A percentile compares a stretch with the other conserved stretches of the same genome.
Evolutionary conservation across 2,329 filamentous ascomycete species (phyloP).

Genomic region (Verticillium zaregamsianum): DNA sequence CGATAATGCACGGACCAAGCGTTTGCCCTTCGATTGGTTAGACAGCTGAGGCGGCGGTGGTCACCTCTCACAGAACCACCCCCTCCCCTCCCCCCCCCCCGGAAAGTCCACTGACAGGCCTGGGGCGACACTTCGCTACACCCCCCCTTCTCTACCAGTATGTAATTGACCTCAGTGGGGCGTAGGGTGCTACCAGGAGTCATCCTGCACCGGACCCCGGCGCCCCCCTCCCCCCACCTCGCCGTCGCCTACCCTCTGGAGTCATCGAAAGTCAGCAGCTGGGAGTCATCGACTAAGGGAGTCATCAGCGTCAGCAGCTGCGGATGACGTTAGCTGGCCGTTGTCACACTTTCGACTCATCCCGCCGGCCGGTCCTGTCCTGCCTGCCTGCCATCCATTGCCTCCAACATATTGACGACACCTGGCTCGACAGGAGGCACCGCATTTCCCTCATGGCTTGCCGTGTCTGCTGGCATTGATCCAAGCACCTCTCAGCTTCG

Average conservation of each 20-base stretch:
- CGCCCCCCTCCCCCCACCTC: too few species aligned
- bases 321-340: not conserved
- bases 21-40: conserved; percentile 3
- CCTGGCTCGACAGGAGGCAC: not conserved
- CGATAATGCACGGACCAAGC: conserved; percentile 8
- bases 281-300: too few species aligned
- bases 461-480: not conserved
- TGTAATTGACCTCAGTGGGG: not conserved
- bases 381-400: not conserved
- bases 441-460: not conserved
- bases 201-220: not conserved
- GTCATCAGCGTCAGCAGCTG: not conserved
- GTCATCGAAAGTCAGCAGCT: not conserved
- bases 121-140: too few species aligned
- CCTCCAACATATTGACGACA: not conserved
- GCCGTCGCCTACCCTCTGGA: too few species aligned
- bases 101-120: too few species aligned
- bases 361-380: not conserved
- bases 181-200: not conserved
- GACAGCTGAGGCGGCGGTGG: not conserved
- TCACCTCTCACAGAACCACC: not conserved
- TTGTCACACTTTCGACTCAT: not conserved
- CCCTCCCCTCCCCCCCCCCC: too few species aligned
- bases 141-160: not conserved
- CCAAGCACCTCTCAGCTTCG: not conserved